Evolutionary conservation across 257 asterid species (phyloP).

Genomic region (Primulina huaijiensis): DNA sequence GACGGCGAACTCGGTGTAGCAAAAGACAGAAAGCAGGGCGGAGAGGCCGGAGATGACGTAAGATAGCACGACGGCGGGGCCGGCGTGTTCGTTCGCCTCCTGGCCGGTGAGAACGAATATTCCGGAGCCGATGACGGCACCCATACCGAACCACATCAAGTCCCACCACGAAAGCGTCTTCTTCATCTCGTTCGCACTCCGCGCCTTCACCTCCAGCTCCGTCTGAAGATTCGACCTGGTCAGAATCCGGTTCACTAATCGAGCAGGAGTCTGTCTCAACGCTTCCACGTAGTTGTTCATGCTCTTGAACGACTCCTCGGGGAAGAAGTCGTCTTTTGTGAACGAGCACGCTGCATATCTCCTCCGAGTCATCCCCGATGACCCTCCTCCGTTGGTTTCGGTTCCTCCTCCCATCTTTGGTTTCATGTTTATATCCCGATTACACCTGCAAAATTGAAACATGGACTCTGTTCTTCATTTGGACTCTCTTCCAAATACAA

Average conservation of each 20-base stretch:
- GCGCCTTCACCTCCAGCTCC: constrained; percentile 51
- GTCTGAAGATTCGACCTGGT: constrained; percentile 44
- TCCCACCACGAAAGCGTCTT: constrained; percentile 66
- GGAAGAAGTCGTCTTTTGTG: constrained; percentile 63
- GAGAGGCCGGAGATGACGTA: constrained; percentile 55
- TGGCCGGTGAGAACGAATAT: constrained; percentile 61
- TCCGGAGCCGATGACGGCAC: constrained; percentile 66
- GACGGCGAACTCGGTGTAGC: constrained; percentile 65
- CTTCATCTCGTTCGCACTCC: constrained; percentile 57
- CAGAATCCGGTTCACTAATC: constrained; percentile 43
- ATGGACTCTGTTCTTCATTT: too few species aligned
- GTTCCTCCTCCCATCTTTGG: constrained; percentile 27
- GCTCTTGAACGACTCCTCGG: constrained; percentile 66
- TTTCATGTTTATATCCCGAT: too few species aligned
- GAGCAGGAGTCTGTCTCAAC: constrained; percentile 45
- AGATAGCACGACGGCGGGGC: constrained; percentile 66
- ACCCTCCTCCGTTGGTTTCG: constrained; percentile 23
- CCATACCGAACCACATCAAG: constrained; percentile 73
- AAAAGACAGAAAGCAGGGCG: constrained; percentile 57
- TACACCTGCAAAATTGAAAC: constrained; percentile 12
- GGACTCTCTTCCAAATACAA: too few species aligned
- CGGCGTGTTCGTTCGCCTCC: constrained; percentile 47
- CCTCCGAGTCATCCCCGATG: constrained; percentile 27
- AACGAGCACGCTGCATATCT: constrained; percentile 28
- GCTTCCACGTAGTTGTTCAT: constrained; percentile 51